phyloP scores from a whole-genome alignment of 2,329 filamentous ascomycete genomes.

The Catunica adiposa region DNA sequence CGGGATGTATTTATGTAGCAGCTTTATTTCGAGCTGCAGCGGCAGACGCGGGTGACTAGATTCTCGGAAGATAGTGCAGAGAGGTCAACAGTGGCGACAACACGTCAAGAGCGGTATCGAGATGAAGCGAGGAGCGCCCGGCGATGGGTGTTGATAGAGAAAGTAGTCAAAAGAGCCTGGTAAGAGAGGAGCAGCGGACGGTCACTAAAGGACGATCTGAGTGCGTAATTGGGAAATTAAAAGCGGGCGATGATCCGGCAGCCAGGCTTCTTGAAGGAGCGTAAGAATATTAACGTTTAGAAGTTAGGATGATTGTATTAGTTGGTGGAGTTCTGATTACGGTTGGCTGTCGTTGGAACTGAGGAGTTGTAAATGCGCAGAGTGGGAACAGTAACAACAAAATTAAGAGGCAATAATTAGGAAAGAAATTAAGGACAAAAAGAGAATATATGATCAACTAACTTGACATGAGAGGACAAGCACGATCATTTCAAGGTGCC shows the following conservation, averaged over 20 bases:
- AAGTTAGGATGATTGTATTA: background rate
- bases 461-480: background rate
- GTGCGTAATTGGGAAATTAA: background rate
- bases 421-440: background rate
- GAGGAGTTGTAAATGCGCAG: background rate
- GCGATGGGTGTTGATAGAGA: background rate
- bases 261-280: background rate
- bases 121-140: background rate
- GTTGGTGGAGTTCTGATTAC: background rate
- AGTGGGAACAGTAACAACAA: background rate
- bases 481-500: background rate
- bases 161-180: background rate
- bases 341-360: background rate
- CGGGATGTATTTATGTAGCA: background rate
- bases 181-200: background rate
- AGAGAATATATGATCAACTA: background rate
- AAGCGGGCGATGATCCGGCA: background rate
- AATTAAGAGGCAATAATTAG: background rate
- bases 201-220: too few relatives aligned
- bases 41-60: background rate
- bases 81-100: background rate
- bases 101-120: background rate
- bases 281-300: conserved; percentile 4
- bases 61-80: background rate
- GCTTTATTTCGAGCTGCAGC: background rate